A percentile compares a stretch with the other conserved stretches of the same genome.
Evolutionary conservation across 1,139 yeast genomes (phyloP).

Genomic region (Pichia sp.): DNA sequence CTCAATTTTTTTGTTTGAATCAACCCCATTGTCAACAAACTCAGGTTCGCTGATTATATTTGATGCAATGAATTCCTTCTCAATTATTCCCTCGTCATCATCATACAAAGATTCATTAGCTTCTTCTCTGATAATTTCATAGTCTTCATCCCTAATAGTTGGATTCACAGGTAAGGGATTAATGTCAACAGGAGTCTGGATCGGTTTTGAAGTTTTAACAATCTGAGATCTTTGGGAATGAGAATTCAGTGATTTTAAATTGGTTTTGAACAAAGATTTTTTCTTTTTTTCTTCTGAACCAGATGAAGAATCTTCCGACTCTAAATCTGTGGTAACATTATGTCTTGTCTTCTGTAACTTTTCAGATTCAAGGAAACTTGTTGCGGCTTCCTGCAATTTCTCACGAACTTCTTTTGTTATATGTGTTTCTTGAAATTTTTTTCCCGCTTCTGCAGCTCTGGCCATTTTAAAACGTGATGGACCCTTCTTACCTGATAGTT

Average conservation of each 20-base stretch:
- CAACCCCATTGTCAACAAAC: neutral
- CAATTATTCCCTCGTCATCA: slow-evolving; percentile 13
- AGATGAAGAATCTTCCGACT: neutral
- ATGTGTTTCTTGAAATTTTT: slow-evolving; percentile 11
- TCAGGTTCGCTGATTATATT: slow-evolving; percentile 1
- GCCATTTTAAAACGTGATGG: slow-evolving; percentile 11
- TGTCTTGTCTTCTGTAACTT: too few species aligned
- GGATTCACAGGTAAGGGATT: slow-evolving; percentile 15
- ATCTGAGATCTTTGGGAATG: neutral
- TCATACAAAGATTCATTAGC: slow-evolving; percentile 14
- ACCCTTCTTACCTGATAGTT: slow-evolving; percentile 11
- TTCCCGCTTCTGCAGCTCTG: slow-evolving; percentile 13
- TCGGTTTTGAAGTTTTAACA: neutral
- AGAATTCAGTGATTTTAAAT: slow-evolving; percentile 10
- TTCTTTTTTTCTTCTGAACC: neutral
- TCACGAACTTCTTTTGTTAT: slow-evolving; percentile 8
- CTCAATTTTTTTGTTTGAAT: neutral
- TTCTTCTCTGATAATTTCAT: slow-evolving; percentile 17
- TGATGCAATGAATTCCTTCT: slow-evolving; percentile 6
- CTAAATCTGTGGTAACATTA: neutral
- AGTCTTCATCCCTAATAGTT: slow-evolving; percentile 14
- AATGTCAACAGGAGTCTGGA: slow-evolving; percentile 13
- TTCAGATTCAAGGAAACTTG: neutral
- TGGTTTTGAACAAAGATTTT: slow-evolving; percentile 1
- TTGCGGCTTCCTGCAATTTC: slow-evolving; percentile 2